Evolutionary conservation across 148 eudicot genomes (phyloP).

Genomic region (Nepenthes gracilis): DNA sequence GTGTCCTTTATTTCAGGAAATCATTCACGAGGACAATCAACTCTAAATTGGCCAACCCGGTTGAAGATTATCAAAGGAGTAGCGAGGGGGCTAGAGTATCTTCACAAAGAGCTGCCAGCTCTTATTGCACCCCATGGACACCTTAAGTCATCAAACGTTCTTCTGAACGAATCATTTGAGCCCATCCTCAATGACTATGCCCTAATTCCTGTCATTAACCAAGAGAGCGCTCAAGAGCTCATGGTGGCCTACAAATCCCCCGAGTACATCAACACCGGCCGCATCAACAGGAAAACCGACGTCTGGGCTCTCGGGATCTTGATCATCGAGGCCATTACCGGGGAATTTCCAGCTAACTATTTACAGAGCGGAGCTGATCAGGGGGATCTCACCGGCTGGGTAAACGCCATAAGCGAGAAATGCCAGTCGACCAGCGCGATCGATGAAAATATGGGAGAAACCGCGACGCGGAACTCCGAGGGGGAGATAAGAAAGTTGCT

Average conservation of each 20-base stretch:
- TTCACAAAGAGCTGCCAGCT: conserved; percentile 59
- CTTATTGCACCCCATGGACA: conserved; percentile 71
- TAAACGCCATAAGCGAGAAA: conserved; percentile 14
- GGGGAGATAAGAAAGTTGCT: conserved; percentile 67
- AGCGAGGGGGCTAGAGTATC: conserved; percentile 41
- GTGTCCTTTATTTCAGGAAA: background rate
- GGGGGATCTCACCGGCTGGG: conserved; percentile 36
- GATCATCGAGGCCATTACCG: conserved; percentile 60
- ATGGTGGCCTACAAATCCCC: conserved; percentile 85
- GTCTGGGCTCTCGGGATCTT: conserved; percentile 68
- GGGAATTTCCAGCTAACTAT: conserved; percentile 43
- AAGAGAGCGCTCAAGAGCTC: conserved; percentile 51
- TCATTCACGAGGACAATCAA: conserved; percentile 17
- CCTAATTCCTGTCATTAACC: conserved; percentile 55
- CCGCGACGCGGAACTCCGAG: conserved; percentile 9
- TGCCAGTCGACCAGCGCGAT: conserved; percentile 16
- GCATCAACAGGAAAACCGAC: conserved; percentile 66
- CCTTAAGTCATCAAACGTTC: conserved; percentile 82
- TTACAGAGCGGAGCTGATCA: conserved; percentile 37
- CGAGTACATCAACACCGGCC: conserved; percentile 37
- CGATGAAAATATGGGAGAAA: conserved; percentile 44
- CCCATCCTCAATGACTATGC: conserved; percentile 64
- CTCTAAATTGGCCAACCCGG: conserved; percentile 58
- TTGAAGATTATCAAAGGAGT: conserved; percentile 69
- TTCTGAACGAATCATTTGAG: conserved; percentile 29